phyloP scores from a whole-genome alignment of 2,329 filamentous ascomycete genomes.

The Myriangium duriaei region DNA sequence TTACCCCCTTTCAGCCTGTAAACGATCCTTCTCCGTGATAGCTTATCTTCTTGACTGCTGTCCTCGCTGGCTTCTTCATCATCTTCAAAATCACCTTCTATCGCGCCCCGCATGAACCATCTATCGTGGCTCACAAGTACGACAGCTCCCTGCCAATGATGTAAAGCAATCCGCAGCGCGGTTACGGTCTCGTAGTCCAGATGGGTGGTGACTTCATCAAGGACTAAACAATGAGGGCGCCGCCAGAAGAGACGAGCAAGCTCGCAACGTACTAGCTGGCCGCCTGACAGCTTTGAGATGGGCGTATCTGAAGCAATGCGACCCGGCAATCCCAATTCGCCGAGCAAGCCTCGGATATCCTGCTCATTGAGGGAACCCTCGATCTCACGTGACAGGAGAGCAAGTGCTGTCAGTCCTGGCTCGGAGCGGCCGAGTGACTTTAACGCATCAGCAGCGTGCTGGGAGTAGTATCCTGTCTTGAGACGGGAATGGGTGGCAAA shows the following conservation, averaged over 20 bases:
- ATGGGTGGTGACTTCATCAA: constrained; percentile 78
- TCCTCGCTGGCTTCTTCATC: background rate
- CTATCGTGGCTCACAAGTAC: constrained; percentile 71
- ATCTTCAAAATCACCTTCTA: constrained; percentile 43
- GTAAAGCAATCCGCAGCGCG: constrained; percentile 54
- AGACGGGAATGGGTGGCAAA: constrained; percentile 56
- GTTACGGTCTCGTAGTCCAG: constrained; percentile 71
- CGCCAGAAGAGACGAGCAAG: constrained; percentile 57
- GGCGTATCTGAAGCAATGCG: constrained; percentile 61
- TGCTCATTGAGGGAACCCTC: constrained; percentile 42
- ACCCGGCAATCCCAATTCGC: constrained; percentile 57
- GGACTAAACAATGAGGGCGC: constrained; percentile 57
- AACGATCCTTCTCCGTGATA: background rate
- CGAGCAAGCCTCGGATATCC: constrained; percentile 52
- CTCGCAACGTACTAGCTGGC: constrained; percentile 55
- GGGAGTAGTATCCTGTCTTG: constrained; percentile 64
- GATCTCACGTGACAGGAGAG: constrained; percentile 38
- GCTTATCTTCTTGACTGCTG: background rate
- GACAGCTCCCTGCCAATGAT: constrained; percentile 59
- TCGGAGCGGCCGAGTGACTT: constrained; percentile 42
- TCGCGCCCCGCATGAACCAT: constrained; percentile 63
- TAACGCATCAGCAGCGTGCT: constrained; percentile 62
- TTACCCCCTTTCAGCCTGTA: background rate
- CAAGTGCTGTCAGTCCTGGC: constrained; percentile 49
- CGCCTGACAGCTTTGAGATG: constrained; percentile 61